Conservation (phyloP, 73 alveolate species). For the Chromera velia region DNA sequence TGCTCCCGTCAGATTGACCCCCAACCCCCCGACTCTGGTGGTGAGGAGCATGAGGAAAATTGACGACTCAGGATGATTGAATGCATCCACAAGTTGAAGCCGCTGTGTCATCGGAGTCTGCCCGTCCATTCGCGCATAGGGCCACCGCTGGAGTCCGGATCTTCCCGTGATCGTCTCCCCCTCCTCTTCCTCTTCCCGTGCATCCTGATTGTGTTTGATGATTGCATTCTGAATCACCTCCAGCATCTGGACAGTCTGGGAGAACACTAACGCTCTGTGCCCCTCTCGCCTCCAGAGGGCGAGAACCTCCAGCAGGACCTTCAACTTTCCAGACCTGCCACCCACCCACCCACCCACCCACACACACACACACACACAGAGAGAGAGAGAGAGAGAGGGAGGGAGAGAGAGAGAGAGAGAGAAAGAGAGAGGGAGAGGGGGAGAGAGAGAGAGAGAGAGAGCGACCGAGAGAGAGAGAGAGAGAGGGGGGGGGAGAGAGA, state of each 20-base stretch:
- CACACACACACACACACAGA: too few relatives aligned
- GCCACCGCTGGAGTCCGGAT: too few relatives aligned
- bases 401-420: too few relatives aligned
- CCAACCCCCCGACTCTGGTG: conserved; percentile 96
- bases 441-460: too few relatives aligned
- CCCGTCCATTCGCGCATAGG: conserved; percentile 25
- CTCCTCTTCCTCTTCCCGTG: too few relatives aligned
- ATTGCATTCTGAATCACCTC: conserved; percentile 43
- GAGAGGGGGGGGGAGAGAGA: too few relatives aligned
- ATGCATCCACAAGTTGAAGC: conserved; percentile 71
- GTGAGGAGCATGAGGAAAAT: conserved; percentile 82
- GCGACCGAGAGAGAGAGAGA: too few relatives aligned
- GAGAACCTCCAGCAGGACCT: conserved; percentile 52
- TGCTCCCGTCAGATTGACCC: conserved; percentile 80
- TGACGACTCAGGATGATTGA: conserved; percentile 80
- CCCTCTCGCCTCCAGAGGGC: conserved; percentile 51
- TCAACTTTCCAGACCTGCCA: conserved; percentile 52
- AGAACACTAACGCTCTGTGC: conserved; percentile 63
- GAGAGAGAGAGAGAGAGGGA: too few relatives aligned
- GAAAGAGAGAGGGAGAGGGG: too few relatives aligned
- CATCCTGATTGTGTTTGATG: conserved; percentile 55
- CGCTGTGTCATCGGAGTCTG: conserved; percentile 32
- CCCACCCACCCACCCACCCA: too few relatives aligned
- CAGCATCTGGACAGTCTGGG: conserved; percentile 52
- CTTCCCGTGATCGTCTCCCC: conserved; percentile 51